Conservation (phyloP, 2,329 filamentous ascomycete genomes). For the Graphiopsis chlorocephala region DNA sequence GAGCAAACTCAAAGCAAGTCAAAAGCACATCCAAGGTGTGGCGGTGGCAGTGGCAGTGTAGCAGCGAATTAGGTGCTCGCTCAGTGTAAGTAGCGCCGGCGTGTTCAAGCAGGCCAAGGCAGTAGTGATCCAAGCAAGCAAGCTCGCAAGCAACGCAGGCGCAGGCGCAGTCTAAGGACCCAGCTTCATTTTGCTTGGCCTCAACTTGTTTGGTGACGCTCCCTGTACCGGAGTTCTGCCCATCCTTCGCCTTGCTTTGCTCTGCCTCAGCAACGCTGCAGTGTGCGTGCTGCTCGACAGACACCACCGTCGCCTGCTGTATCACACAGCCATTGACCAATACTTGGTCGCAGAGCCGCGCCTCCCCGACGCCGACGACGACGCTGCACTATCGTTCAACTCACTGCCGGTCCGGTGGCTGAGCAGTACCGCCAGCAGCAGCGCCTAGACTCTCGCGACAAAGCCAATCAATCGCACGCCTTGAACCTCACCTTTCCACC, state of each 20-base stretch:
- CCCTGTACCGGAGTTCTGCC: not conserved
- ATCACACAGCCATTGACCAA: not conserved
- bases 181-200: not conserved
- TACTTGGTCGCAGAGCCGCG: not conserved
- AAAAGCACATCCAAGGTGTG: not conserved
- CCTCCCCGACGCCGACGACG: not conserved
- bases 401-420: constrained; percentile 5
- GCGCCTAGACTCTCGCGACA: not conserved
- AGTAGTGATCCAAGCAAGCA: not conserved
- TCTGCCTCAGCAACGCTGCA: not conserved
- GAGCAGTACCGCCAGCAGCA: not conserved
- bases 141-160: not conserved
- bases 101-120: not conserved
- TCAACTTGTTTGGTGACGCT: not conserved
- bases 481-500: not conserved
- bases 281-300: not conserved
- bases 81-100: not conserved
- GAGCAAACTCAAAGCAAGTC: not conserved
- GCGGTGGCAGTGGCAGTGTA: not conserved
- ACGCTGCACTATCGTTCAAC: not conserved
- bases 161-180: not conserved
- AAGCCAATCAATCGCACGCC: not conserved
- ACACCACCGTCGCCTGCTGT: not conserved
- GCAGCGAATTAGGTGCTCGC: not conserved
- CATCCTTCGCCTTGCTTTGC: not conserved